Percentiles rank a stretch among this genome's conserved stretches.
Conservation (phyloP, 2,329 filamentous ascomycete species). For the Cladosporium colombiae region DNA sequence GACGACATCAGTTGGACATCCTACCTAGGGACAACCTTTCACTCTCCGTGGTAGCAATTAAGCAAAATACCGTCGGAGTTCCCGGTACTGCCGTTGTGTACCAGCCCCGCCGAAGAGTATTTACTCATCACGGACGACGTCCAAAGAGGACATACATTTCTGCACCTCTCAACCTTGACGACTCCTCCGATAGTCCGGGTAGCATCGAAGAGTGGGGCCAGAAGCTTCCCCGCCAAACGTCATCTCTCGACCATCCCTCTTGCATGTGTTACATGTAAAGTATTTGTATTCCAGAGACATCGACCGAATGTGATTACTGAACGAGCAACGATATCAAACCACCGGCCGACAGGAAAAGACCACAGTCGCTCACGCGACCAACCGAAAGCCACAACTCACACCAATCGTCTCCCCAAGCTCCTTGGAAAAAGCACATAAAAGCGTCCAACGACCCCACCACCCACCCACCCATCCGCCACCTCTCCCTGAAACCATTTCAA, state of each 20-base stretch:
- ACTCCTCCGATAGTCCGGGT: too few relatives aligned
- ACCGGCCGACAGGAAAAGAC: background rate
- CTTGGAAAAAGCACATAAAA: background rate
- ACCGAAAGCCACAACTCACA: background rate
- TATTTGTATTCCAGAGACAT: background rate
- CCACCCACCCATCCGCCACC: background rate
- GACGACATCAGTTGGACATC: too few relatives aligned
- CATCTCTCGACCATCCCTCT: background rate
- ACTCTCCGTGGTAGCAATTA: too few relatives aligned
- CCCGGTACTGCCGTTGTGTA: too few relatives aligned
- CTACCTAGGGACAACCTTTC: too few relatives aligned
- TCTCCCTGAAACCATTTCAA: too few relatives aligned
- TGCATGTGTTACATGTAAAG: background rate
- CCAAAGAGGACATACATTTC: too few relatives aligned
- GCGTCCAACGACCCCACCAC: background rate
- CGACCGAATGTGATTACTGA: background rate
- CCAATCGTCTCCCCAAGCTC: background rate
- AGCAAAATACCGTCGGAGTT: too few relatives aligned
- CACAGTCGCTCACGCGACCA: background rate
- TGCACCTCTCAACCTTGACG: too few relatives aligned
- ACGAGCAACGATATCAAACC: too few relatives aligned
- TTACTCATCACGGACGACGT: too few relatives aligned
- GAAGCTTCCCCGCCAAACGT: conserved; percentile 2
- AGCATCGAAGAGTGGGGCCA: background rate
- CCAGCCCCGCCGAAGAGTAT: too few relatives aligned